phyloP scores from a whole-genome alignment of 2,329 filamentous ascomycete species.

The Thyridium curvatum region DNA sequence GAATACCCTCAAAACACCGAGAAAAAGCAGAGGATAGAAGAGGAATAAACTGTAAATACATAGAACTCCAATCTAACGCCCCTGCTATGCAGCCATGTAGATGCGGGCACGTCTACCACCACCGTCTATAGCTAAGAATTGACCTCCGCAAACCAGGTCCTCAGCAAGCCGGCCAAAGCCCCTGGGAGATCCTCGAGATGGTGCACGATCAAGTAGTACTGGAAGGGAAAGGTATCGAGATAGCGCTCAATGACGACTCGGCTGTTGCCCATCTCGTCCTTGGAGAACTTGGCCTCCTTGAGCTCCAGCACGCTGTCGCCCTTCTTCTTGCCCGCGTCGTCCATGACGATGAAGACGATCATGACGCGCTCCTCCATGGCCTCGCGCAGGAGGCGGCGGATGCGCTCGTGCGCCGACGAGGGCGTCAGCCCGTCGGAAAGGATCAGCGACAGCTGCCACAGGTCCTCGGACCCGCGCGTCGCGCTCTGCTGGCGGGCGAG shows the following conservation, averaged over 20 bases:
- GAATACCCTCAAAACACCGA: too few relatives aligned
- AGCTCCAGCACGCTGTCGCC: constrained; percentile 76
- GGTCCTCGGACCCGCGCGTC: constrained; percentile 47
- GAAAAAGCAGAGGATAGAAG: too few relatives aligned
- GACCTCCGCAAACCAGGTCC: constrained; percentile 89
- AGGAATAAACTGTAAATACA: too few relatives aligned
- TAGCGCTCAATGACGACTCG: constrained; percentile 82
- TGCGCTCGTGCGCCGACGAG: constrained; percentile 69
- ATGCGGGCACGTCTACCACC: too few relatives aligned
- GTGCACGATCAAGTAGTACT: constrained; percentile 92
- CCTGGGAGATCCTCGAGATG: constrained; percentile 86
- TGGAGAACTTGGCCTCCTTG: constrained; percentile 77
- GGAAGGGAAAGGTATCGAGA: constrained; percentile 92
- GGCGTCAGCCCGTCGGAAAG: constrained; percentile 93
- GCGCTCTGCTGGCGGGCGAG: constrained; percentile 59
- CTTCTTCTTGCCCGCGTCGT: constrained; percentile 45
- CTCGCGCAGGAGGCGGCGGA: constrained; percentile 75
- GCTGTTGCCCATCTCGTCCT: constrained; percentile 52
- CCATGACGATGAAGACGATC: constrained; percentile 96
- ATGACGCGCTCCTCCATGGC: constrained; percentile 93
- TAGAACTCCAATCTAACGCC: too few relatives aligned
- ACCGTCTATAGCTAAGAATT: constrained; percentile 26
- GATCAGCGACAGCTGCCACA: constrained; percentile 93
- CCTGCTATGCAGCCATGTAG: too few relatives aligned
- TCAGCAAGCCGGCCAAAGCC: constrained; percentile 78